Conservation (phyloP, 352 stramenopile species). For the Phytophthora foliorum region DNA sequence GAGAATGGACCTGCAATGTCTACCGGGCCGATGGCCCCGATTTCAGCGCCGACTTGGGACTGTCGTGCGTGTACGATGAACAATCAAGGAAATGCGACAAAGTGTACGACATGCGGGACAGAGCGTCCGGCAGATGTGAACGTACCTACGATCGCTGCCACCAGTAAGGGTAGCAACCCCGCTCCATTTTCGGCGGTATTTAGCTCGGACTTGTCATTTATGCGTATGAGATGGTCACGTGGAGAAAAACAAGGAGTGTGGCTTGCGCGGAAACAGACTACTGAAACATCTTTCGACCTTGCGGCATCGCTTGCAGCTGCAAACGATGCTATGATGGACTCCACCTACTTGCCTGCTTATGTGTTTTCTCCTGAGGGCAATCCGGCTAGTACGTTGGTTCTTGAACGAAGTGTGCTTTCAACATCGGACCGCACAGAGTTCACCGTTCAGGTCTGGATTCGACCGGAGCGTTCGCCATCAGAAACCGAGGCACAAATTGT, state of each 20-base stretch:
- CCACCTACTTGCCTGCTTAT: constrained; percentile 47
- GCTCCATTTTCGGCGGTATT: constrained; percentile 78
- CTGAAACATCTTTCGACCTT: constrained; percentile 52
- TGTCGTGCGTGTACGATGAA: constrained; percentile 84
- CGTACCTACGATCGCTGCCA: constrained; percentile 38
- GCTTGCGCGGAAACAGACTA: constrained; percentile 62
- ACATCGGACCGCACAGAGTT: constrained; percentile 63
- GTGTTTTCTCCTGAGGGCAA: constrained; percentile 73
- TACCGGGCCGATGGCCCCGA: constrained; percentile 28
- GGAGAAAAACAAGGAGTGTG: constrained; percentile 86
- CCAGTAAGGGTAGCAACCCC: constrained; percentile 71
- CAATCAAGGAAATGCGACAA: constrained; percentile 65
- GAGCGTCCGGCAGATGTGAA: constrained; percentile 52
- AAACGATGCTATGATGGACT: constrained; percentile 68
- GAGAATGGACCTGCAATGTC: constrained; percentile 21
- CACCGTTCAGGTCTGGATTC: constrained; percentile 79
- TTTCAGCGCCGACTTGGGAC: constrained; percentile 56
- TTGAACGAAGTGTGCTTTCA: constrained; percentile 73
- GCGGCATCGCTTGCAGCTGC: constrained; percentile 38
- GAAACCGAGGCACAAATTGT: constrained; percentile 53
- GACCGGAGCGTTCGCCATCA: constrained; percentile 31
- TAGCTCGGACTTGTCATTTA: constrained; percentile 68
- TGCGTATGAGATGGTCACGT: constrained; percentile 84
- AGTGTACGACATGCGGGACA: constrained; percentile 82
- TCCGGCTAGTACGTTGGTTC: constrained; percentile 53